Base-by-base conservation (phyloP, 495 filamentous ascomycete genomes). In the Astrothelium macrocarpum region DNA sequence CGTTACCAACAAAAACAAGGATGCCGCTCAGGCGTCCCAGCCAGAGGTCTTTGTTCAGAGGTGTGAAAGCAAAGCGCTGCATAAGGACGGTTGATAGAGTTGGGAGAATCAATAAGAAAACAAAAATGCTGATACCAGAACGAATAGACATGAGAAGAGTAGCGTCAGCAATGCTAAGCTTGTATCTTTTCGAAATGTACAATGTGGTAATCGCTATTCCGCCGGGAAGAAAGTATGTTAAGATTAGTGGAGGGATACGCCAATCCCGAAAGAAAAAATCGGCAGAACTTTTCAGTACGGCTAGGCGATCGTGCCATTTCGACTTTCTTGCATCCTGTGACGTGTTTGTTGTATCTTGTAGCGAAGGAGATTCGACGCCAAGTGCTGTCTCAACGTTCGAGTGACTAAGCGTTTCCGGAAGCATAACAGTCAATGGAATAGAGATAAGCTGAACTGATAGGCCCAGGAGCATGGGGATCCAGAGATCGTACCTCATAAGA, bases 141-240 rank as follows among this genome's bases (percentile, higher is more conserved):
- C 80, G 77, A 34, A 80, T 77, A 0, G 79, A 77, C 5, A 84
- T 71, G 29, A 85, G 76, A 58, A 84, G 76, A 36, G 80, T 85
- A 10, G 84, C 78, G 59, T 80, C 70, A 0, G 83, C 80, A 7
- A 87, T 66, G 2, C 76, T 80, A 78, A 81, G 80, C 12, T 75
- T 72, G 66, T 84, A 87, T 39, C 82, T 76, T 2, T 76, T 80
- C 60, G 82, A 85, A 25, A 83, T 78, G 66, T 85, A 84, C 65
- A 76, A 76, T 2, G 78, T 73, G 29, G 79, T 79, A n/a, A 78
- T 79, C 18, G 7, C 32, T 1, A 79, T 75, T 36, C 28, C 59
- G n/a, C 10, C 31, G 78, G 78, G 80, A 39, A 82, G 74, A n/a
- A 83, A 64, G 61, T 84, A 85, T 4, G 77, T 75, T 2, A 75